Base-by-base conservation (phyloP, 257 asterid species). In the Nicotiana otophora region DNA sequence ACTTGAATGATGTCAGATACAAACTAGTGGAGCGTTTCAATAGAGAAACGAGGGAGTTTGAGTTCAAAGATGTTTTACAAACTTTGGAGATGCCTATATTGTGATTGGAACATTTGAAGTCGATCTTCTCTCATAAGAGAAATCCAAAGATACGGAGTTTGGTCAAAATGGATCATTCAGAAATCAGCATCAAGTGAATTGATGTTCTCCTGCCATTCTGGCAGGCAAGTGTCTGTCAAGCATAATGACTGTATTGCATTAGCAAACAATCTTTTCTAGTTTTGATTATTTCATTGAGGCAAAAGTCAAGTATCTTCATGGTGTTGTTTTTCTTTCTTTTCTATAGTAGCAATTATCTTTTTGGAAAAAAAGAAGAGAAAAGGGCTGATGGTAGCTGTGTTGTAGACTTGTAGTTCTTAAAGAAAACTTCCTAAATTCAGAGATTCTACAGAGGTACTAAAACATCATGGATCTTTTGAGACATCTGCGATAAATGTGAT, bases 11-110 rank as follows among this genome's bases (percentile, higher is more conserved):
- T 87, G 87, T 86, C 57, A 92, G 97, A 92, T 96, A 92, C 87
- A 94, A 93, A 87, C 88, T 93, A 77, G 98, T 96, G 1, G 98
- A 93, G 87, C 90, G 92, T 60, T 94, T 96, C 89, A 96, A 96
- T 89, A 92, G 91, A 88, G 86, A 93, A 77, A 86, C 98, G 5
- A 92, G 91, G 2, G 97, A 96, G 10, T 96, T 94, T 23, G 97
- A 94, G 94, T 96, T 94, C 90, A 92, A 91, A 85, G 98, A 94
- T 86, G 98, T 93, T 75, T 86, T 96, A 87, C 88, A 84, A 83
- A 96, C 93, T 0, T 79, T 94, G 77, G 98, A 92, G 90, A 91
- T 96, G 98, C 99, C 99, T 30, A 83, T 86, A 20, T 54, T 93
- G 90, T 91, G 90, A 87, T 77, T 66, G 33, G 39, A 28, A 82